Conservation (phyloP, 2,329 filamentous ascomycete genomes). For the Coniochaeta prunicola region DNA sequence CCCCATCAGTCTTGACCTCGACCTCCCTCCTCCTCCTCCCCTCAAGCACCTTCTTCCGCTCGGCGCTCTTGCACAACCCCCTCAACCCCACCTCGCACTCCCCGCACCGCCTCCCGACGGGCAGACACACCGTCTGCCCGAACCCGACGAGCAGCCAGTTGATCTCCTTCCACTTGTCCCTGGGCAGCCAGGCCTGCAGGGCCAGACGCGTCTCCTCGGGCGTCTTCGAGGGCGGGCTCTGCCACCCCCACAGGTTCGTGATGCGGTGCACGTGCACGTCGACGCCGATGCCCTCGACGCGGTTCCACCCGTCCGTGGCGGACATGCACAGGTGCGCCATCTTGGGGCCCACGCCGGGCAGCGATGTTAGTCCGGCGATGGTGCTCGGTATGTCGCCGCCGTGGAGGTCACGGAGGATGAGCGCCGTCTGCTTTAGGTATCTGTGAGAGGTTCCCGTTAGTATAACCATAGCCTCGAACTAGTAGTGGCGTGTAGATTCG, state of each 20-base stretch:
- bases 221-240: constrained; percentile 56
- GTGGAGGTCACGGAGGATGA: constrained; percentile 64
- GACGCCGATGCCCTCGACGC: constrained; percentile 74
- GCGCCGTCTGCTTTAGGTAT: constrained; percentile 66
- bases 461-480: not conserved
- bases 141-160: constrained; percentile 84
- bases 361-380: constrained; percentile 63
- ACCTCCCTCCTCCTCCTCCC: constrained; percentile 43
- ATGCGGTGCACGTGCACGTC: constrained; percentile 95
- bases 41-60: constrained; percentile 54
- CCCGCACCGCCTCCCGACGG: constrained; percentile 72
- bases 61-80: constrained; percentile 69
- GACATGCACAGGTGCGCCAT: constrained; percentile 89
- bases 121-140: constrained; percentile 79
- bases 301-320: constrained; percentile 52
- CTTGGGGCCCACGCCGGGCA: constrained; percentile 88
- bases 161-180: constrained; percentile 84
- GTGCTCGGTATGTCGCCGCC: constrained; percentile 73
- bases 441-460: constrained; percentile 15
- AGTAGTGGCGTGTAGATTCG: too few relatives aligned
- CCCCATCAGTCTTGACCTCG: constrained; percentile 24
- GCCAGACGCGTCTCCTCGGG: constrained; percentile 75
- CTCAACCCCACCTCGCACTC: constrained; percentile 73
- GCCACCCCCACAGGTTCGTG: constrained; percentile 91
- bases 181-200: constrained; percentile 76